These are phyloP conservation scores for Cladosporium sp. DNA, from an alignment of 2,329 filamentous ascomycete species.

Conservation along the genomic window DNA sequence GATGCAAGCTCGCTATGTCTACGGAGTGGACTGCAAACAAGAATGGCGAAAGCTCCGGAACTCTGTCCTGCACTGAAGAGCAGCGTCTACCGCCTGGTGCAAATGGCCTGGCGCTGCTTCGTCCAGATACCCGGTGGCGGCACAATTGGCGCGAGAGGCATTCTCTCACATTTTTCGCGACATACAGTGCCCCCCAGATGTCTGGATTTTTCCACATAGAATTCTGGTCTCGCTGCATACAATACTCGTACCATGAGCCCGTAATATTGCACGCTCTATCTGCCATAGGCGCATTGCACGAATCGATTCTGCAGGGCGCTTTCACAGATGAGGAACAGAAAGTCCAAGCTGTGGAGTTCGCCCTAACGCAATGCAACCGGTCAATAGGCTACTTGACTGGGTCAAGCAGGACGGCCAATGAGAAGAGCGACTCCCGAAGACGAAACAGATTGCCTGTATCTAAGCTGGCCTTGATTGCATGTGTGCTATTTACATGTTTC, in stretches of 20 bases:
- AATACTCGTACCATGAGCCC: conserved; percentile 28
- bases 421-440: background rate
- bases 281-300: conserved; percentile 28
- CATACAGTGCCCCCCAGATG: conserved; percentile 33
- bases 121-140: conserved; percentile 26
- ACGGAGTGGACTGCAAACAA: conserved; percentile 26
- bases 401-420: conserved; percentile 12
- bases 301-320: conserved; percentile 28
- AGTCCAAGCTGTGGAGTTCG: conserved; percentile 28
- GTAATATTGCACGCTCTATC: conserved; percentile 30
- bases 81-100: conserved; percentile 14
- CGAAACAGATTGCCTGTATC: conserved; percentile 18
- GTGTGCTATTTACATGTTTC: conserved; percentile 30
- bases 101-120: conserved; percentile 16
- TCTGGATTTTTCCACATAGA: conserved; percentile 29
- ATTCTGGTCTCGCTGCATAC: conserved; percentile 29
- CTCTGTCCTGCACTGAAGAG: conserved; percentile 1
- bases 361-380: conserved; percentile 28
- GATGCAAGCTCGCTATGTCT: conserved; percentile 23
- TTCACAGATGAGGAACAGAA: conserved; percentile 27
- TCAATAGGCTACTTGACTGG: conserved; percentile 27
- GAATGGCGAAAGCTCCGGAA: background rate
- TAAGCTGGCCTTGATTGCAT: conserved; percentile 26
- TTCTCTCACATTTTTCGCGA: conserved; percentile 27
- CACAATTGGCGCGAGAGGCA: conserved; percentile 28